These are phyloP conservation scores for Clonostachys rhizophaga DNA, from an alignment of 2,329 filamentous ascomycete genomes.

Conservation along the genomic window DNA sequence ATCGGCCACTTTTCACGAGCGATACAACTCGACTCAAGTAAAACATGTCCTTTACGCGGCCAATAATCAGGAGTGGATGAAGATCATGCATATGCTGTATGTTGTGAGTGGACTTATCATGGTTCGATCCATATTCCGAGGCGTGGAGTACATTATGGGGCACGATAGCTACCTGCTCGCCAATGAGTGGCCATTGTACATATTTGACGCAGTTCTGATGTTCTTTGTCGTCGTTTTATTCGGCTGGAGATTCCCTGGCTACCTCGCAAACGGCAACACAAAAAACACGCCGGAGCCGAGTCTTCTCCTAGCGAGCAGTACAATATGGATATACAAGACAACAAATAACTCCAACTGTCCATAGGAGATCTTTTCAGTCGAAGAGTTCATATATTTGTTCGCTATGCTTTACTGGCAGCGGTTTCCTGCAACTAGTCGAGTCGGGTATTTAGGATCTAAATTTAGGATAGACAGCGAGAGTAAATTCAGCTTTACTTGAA, in stretches of 20 bases:
- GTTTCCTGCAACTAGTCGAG: too few species aligned
- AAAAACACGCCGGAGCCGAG: too few species aligned
- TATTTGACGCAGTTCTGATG: constrained; percentile 35
- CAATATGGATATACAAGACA: too few species aligned
- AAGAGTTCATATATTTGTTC: too few species aligned
- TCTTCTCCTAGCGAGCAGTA: too few species aligned
- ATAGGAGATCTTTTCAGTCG: too few species aligned
- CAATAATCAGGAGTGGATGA: constrained; percentile 19
- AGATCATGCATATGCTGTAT: constrained; percentile 26
- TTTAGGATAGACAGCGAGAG: too few species aligned
- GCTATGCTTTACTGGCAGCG: too few species aligned
- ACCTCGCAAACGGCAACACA: neutral
- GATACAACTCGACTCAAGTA: constrained; percentile 7
- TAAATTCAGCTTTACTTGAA: too few species aligned
- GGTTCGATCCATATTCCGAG: constrained; percentile 33
- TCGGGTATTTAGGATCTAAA: too few species aligned
- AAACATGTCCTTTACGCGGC: constrained; percentile 2
- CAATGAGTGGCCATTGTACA: constrained; percentile 30
- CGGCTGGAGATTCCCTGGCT: constrained; percentile 3
- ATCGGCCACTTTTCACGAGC: constrained; percentile 34
- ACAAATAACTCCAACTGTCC: too few species aligned
- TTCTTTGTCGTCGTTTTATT: constrained; percentile 13
- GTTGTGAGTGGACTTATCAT: constrained; percentile 28
- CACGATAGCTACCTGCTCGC: constrained; percentile 26
- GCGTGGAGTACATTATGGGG: constrained; percentile 39